Percentiles rank a stretch among this genome's conserved stretches.
Evolutionary conservation across 345 rosid genomes (phyloP).

Genomic region (Microcos paniculata): DNA sequence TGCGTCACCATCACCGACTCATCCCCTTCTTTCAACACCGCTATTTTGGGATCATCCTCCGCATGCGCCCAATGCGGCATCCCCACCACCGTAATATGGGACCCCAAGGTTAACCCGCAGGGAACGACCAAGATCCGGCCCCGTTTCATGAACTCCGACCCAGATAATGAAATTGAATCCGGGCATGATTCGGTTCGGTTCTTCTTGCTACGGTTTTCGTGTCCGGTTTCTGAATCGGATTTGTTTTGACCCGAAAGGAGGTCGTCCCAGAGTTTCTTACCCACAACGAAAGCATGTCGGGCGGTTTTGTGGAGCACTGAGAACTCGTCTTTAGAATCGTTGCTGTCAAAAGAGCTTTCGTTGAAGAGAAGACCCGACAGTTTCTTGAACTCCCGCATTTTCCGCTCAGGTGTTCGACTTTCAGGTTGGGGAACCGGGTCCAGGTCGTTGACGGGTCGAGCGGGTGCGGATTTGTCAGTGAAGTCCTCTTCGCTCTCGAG

Average conservation of each 20-base stretch:
- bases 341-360: slow-evolving; percentile 36
- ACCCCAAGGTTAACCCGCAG: slow-evolving; percentile 60
- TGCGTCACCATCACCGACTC: slow-evolving; percentile 67
- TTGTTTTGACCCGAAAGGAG: slow-evolving; percentile 33
- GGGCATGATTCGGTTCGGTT: slow-evolving; percentile 47
- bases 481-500: slow-evolving; percentile 23
- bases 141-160: slow-evolving; percentile 47
- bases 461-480: slow-evolving; percentile 11
- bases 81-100: slow-evolving; percentile 62
- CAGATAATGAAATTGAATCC: slow-evolving; percentile 47
- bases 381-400: slow-evolving; percentile 30
- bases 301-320: slow-evolving; percentile 61
- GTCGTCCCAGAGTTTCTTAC: slow-evolving; percentile 57
- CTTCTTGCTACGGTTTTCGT: slow-evolving; percentile 15
- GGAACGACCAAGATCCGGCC: slow-evolving; percentile 58
- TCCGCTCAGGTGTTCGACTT: slow-evolving; percentile 18
- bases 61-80: slow-evolving; percentile 61
- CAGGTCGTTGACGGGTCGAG: slow-evolving; percentile 4
- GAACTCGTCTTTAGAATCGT: slow-evolving; percentile 39
- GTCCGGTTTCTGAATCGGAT: slow-evolving; percentile 5
- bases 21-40: slow-evolving; percentile 42
- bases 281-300: slow-evolving; percentile 55
- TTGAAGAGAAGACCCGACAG: slow-evolving; percentile 53
- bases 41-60: slow-evolving; percentile 48
- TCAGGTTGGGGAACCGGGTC: background rate